A percentile compares a stretch with the other conserved stretches of the same genome.
Conservation (phyloP, 805 yeast genomes). For the Candida boleticola region DNA sequence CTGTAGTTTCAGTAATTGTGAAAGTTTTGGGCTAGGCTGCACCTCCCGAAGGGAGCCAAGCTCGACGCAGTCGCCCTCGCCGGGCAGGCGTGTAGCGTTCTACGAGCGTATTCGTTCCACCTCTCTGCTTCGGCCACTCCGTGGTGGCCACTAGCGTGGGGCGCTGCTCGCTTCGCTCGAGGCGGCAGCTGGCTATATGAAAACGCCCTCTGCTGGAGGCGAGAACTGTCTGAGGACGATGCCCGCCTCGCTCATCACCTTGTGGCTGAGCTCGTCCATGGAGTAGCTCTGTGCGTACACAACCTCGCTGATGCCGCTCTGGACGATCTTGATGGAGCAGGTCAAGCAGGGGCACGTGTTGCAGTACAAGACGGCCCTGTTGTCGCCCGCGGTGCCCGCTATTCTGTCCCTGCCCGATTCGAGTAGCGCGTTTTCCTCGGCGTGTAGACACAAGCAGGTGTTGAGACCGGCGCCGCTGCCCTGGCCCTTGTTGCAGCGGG, state of each 20-base stretch:
- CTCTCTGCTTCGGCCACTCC: background rate
- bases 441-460: conserved; percentile 92
- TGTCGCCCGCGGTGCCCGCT: background rate
- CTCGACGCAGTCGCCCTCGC: background rate
- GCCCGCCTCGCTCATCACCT: conserved; percentile 72
- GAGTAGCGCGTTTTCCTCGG: conserved; percentile 92
- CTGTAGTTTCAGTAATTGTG: too few relatives aligned
- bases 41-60: background rate
- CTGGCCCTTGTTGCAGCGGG: conserved; percentile 75
- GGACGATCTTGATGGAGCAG: conserved; percentile 93
- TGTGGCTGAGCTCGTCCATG: conserved; percentile 80
- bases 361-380: conserved; percentile 64
- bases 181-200: conserved; percentile 19
- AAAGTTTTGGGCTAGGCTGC: too few relatives aligned
- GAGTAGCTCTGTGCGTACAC: conserved; percentile 90
- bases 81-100: too few relatives aligned
- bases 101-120: too few relatives aligned
- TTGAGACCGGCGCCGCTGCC: conserved; percentile 62
- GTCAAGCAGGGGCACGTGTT: conserved; percentile 98
- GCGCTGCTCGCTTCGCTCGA: background rate
- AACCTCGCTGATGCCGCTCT: conserved; percentile 86
- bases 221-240: conserved; percentile 57
- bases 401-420: conserved; percentile 92
- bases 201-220: conserved; percentile 41
- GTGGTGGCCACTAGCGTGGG: background rate